These are phyloP conservation scores for Vitis vinifera DNA, from an alignment of 164 flowering plant species.

Conservation along the genomic window ASM3070453v1 NC_081823.1:5041001-5041500, in stretches of 20 bases:
- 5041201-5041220: not conserved
- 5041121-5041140: constrained; percentile 96
- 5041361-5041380: constrained; percentile 98
- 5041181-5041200: not conserved
- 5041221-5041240: not conserved
- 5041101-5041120: constrained; percentile 82
- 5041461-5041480: constrained; percentile 69
- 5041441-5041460: constrained; percentile 92
- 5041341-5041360: constrained; percentile 81
- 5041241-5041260: not conserved
- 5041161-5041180: constrained; percentile 7
- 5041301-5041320: not conserved
- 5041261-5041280: not conserved
- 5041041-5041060: not conserved
- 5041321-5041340: not conserved
- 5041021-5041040: not conserved
- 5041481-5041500: too few species aligned
- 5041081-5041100: constrained; percentile 55
- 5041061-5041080: not conserved
- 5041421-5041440: constrained; percentile 83
- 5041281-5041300: not conserved
- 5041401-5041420: constrained; percentile 84
- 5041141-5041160: constrained; percentile 84
- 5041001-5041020: not conserved
- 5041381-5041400: constrained; percentile 89